Conservation (phyloP, 2,329 filamentous ascomycete species). For the Ceratocystis variospora region DNA sequence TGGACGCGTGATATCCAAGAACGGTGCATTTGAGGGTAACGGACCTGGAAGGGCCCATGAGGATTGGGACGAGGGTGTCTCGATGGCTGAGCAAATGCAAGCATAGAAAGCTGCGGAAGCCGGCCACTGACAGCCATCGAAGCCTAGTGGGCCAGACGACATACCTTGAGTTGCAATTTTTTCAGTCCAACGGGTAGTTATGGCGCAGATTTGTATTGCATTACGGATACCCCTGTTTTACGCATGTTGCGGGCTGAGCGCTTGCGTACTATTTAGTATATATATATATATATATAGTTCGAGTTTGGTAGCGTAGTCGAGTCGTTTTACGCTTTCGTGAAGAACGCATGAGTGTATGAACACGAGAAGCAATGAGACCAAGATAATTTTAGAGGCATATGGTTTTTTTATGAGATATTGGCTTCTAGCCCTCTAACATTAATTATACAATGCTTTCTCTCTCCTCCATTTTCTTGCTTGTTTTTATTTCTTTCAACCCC, state of each 20-base stretch:
- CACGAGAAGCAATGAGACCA: background rate
- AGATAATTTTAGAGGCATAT: background rate
- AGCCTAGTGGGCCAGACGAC: background rate
- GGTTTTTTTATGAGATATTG: background rate
- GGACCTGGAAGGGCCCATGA: conserved; percentile 30
- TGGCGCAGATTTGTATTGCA: background rate
- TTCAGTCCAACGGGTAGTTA: background rate
- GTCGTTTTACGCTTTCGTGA: too few relatives aligned
- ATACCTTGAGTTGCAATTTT: background rate
- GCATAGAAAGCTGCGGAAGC: conserved; percentile 18
- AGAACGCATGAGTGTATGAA: background rate
- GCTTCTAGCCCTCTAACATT: background rate
- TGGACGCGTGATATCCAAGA: conserved; percentile 71
- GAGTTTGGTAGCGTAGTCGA: background rate
- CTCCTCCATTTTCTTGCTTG: background rate
- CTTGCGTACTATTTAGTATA: background rate
- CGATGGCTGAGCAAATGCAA: conserved; percentile 24
- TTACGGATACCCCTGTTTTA: background rate
- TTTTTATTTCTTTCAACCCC: background rate
- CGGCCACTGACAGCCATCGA: conserved; percentile 10
- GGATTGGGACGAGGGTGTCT: conserved; percentile 34
- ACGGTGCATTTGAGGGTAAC: conserved; percentile 54
- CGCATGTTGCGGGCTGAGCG: background rate
- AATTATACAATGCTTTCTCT: background rate
- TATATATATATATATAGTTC: background rate